These are phyloP conservation scores for Geosiphon pyriformis DNA, from an alignment of 192 early-diverging fungal species.

Conservation along the genomic window DNA sequence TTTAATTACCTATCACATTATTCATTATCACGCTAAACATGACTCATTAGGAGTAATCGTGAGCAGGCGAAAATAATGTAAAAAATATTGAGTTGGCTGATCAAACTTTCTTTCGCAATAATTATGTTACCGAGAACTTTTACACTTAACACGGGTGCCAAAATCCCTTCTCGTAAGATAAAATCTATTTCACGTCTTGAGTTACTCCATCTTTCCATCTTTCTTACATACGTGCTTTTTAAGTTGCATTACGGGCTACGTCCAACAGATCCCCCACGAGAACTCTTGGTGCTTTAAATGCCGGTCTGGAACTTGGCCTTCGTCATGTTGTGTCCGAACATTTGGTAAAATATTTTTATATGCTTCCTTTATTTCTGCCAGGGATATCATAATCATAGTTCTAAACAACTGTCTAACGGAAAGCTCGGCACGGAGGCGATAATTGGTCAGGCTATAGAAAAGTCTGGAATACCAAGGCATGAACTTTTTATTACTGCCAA, in stretches of 20 bases:
- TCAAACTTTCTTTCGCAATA: no score
- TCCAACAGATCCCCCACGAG: neutral
- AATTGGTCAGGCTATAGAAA: constrained; percentile 67
- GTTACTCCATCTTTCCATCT: neutral
- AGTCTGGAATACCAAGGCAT: constrained; percentile 56
- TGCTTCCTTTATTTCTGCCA: no score
- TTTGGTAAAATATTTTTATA: constrained; percentile 17
- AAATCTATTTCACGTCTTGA: neutral
- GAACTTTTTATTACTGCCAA: constrained; percentile 79
- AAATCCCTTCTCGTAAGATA: constrained; percentile 59
- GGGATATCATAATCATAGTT: no score
- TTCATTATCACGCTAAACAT: no score
- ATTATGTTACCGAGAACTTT: constrained; percentile 28
- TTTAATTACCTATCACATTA: no score
- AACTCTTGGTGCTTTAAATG: constrained; percentile 49
- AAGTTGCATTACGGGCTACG: neutral
- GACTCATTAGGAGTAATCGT: no score
- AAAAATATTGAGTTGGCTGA: no score
- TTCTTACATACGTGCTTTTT: neutral
- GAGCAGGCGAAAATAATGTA: no score
- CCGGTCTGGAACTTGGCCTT: constrained; percentile 62
- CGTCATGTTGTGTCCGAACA: constrained; percentile 54
- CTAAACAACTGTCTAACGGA: no score
- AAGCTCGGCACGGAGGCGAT: constrained; percentile 79
- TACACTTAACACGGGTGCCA: constrained; percentile 59